Evolutionary conservation across 2,329 filamentous ascomycete genomes (phyloP), one percentile per base, ranked within the genome.

Genomic region (Sphaerostilbella broomeana): DNA sequence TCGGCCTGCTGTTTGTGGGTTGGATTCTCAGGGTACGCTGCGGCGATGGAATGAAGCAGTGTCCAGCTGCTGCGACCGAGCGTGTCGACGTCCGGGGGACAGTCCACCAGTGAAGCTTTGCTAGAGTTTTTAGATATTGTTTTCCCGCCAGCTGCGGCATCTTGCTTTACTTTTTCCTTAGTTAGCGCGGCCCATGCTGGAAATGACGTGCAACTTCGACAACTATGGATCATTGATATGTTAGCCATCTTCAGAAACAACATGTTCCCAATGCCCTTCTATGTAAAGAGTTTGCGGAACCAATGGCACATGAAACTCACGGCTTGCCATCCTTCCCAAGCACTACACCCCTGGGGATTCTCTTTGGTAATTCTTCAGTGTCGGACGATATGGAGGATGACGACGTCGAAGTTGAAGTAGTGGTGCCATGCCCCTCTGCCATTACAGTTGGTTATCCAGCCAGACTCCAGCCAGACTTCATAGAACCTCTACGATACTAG

Each of bases 41-140:
- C 92, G 11, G 90, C 86, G 48, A 98, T 85, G 7, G 84, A 83
- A 68, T 98, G 92, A 2, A 98, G 77, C 15, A 98, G 75, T 0
- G 88, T 95, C 92, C 92, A 98, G 10, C 87, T 86, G 44, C 81
- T 81, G 46, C 88, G 85, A 34, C 92, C 92, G 4, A 98, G 79
- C 12, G 72, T 66, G 57, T 94, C 87, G 48, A 95, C 86, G 58
- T 97, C 89, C 1, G 92, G 84, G 0, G 92, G 92, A 58, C 90
- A 97, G 62, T 94, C 84, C 42, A 69, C 46, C 4, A 67, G 42
- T 6, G 64, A 38, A 5, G 63, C 54, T 11, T 66, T 42, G 17
- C 58, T 51, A 4, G 63, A 48, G 12, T 60, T 42, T 9, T 30
- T 40, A 22, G 38, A 40, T 30, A 40, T 4, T 12, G 59, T 21